Percentiles rank a stretch among this genome's conserved stretches.
Conservation (phyloP, 371 early-diverging fungal species). For the Chytridium lagenaria region DNA sequence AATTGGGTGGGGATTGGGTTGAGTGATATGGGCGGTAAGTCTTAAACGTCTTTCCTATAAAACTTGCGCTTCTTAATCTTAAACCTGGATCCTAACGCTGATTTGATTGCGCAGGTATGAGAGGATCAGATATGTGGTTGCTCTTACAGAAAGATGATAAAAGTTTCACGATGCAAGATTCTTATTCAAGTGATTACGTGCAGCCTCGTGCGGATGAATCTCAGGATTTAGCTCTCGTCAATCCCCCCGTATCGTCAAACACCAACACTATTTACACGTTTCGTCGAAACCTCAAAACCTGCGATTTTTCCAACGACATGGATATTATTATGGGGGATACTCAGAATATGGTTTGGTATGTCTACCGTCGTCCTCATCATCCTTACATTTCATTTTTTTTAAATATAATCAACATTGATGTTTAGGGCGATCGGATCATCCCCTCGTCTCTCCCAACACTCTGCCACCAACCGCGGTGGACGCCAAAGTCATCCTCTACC, state of each 20-base stretch:
- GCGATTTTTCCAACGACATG: constrained; percentile 25
- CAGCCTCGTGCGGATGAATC: constrained; percentile 2
- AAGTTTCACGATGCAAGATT: constrained; percentile 19
- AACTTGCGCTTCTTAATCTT: neutral
- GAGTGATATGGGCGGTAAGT: constrained; percentile 11
- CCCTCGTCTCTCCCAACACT: neutral
- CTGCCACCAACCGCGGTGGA: neutral
- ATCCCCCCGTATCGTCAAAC: constrained; percentile 12
- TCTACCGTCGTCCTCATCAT: neutral
- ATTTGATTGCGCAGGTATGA: constrained; percentile 17
- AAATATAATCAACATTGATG: no score
- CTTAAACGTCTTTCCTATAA: neutral
- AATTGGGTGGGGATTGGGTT: constrained; percentile 18
- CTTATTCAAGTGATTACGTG: constrained; percentile 3
- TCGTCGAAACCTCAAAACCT: constrained; percentile 17
- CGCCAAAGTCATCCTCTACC: neutral
- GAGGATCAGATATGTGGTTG: constrained; percentile 27
- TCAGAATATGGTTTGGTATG: constrained; percentile 20
- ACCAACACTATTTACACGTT: constrained; percentile 31
- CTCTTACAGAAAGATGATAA: neutral
- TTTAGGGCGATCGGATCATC: neutral
- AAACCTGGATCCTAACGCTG: neutral
- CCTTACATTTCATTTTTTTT: no score
- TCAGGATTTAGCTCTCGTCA: constrained; percentile 24
- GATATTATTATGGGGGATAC: neutral